Conservation (phyloP, 164 flowering plant genomes). For the Umbilicus rupestris region DNA sequence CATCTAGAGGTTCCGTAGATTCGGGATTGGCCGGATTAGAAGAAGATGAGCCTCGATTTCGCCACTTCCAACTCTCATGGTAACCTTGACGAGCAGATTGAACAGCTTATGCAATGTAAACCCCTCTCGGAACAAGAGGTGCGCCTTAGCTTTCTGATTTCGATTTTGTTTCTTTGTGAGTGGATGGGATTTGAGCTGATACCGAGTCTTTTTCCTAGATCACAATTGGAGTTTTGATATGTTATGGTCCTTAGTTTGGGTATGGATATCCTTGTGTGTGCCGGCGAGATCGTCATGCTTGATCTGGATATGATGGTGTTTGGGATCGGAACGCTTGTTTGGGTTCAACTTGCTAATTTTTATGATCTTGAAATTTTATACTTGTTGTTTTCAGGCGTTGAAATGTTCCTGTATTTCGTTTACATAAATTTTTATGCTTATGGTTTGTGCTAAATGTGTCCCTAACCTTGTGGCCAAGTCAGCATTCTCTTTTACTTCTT, state of each 20-base stretch:
- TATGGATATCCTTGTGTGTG: too few species aligned
- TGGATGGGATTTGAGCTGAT: neutral
- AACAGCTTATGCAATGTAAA: slow-evolving; percentile 96
- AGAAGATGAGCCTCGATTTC: slow-evolving; percentile 49
- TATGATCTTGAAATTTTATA: too few species aligned
- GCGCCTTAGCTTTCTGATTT: neutral
- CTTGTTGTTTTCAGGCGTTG: neutral
- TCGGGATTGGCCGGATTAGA: neutral
- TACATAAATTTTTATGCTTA: too few species aligned
- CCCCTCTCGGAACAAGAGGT: slow-evolving; percentile 91
- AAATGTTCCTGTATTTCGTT: neutral
- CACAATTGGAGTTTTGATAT: too few species aligned
- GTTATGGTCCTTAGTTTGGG: too few species aligned
- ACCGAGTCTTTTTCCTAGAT: too few species aligned
- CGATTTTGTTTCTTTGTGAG: neutral
- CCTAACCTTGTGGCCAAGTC: neutral
- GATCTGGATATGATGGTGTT: too few species aligned
- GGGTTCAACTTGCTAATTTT: neutral
- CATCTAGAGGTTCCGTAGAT: too few species aligned
- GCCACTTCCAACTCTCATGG: slow-evolving; percentile 52
- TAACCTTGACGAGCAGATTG: slow-evolving; percentile 71
- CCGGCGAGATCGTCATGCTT: too few species aligned
- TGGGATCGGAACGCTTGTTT: too few species aligned
- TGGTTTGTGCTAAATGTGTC: neutral
- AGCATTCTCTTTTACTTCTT: too few species aligned